Percentiles rank a stretch among this genome's conserved stretches.
These are phyloP conservation scores for Teratosphaeria nubilosa DNA, from an alignment of 2,329 filamentous ascomycete species.

Conservation along the genomic window DNA sequence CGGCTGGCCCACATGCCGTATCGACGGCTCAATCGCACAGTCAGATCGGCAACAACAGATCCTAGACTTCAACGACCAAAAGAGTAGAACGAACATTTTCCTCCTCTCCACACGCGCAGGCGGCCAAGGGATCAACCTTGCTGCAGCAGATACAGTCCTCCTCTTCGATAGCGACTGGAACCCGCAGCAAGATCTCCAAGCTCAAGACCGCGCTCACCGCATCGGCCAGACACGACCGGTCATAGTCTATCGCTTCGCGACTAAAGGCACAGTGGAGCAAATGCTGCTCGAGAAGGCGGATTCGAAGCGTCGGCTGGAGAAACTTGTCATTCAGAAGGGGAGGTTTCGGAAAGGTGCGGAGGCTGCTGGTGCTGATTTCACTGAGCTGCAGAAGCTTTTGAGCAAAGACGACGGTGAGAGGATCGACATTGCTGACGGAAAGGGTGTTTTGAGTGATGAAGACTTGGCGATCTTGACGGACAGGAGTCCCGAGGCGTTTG, in stretches of 20 bases:
- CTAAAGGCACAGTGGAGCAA: conserved; percentile 86
- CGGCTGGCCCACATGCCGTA: conserved; percentile 72
- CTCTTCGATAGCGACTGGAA: conserved; percentile 91
- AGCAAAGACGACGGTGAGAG: conserved; percentile 56
- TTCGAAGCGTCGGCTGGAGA: conserved; percentile 83
- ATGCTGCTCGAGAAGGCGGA: conserved; percentile 77
- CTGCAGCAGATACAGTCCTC: conserved; percentile 83
- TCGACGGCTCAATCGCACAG: conserved; percentile 80
- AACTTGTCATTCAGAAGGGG: conserved; percentile 91
- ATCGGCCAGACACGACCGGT: conserved; percentile 91
- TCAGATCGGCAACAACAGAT: conserved; percentile 41
- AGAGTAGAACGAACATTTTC: conserved; percentile 54
- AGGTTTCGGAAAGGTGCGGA: conserved; percentile 57
- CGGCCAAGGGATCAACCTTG: conserved; percentile 90
- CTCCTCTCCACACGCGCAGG: conserved; percentile 83
- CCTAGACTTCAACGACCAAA: conserved; percentile 37
- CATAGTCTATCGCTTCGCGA: conserved; percentile 86
- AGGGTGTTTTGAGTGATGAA: conserved; percentile 59
- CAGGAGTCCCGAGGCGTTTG: conserved; percentile 56
- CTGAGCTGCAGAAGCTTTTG: conserved; percentile 38
- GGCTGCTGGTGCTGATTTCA: conserved; percentile 34
- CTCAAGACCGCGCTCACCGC: conserved; percentile 87
- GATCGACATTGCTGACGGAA: conserved; percentile 48
- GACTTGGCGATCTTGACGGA: conserved; percentile 76
- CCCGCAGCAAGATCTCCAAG: conserved; percentile 91